A percentile compares a stretch with the other conserved stretches of the same genome.
These are phyloP conservation scores for Echinochloa phyllopogon DNA, from an alignment of 176 grass and related monocot species.

Conservation along the genomic window DNA sequence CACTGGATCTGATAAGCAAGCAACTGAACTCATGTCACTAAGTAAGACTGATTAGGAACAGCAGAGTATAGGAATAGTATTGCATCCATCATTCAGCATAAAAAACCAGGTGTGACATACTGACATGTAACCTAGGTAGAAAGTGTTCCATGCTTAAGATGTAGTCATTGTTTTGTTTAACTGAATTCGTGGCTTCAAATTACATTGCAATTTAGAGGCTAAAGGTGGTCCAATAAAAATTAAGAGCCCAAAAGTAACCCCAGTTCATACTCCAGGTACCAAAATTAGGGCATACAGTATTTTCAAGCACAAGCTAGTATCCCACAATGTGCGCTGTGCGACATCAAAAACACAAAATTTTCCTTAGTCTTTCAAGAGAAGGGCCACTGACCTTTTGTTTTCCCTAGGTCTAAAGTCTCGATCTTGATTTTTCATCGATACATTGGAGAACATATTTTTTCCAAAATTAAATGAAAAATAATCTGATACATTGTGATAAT, in stretches of 20 bases:
- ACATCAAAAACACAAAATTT: neutral
- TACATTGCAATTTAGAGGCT: neutral
- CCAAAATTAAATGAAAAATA: neutral
- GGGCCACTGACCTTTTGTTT: neutral
- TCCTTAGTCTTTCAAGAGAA: neutral
- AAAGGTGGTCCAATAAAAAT: neutral
- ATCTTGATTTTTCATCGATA: neutral
- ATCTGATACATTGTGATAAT: neutral
- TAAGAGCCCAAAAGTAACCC: neutral
- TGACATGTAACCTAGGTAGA: constrained; percentile 6
- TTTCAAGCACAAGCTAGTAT: neutral
- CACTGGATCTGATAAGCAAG: neutral
- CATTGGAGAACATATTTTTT: neutral
- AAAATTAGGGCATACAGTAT: neutral
- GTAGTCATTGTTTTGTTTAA: neutral
- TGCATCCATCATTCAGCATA: neutral
- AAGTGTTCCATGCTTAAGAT: neutral
- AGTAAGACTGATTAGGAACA: neutral
- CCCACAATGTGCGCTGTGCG: neutral
- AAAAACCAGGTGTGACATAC: neutral
- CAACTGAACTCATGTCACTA: neutral
- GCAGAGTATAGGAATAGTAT: neutral
- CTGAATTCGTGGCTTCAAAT: neutral
- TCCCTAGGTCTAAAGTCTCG: neutral
- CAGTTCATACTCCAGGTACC: neutral